Evolutionary conservation across 2,329 filamentous ascomycete genomes (phyloP).

Genomic region (Trichoderma sp.): DNA sequence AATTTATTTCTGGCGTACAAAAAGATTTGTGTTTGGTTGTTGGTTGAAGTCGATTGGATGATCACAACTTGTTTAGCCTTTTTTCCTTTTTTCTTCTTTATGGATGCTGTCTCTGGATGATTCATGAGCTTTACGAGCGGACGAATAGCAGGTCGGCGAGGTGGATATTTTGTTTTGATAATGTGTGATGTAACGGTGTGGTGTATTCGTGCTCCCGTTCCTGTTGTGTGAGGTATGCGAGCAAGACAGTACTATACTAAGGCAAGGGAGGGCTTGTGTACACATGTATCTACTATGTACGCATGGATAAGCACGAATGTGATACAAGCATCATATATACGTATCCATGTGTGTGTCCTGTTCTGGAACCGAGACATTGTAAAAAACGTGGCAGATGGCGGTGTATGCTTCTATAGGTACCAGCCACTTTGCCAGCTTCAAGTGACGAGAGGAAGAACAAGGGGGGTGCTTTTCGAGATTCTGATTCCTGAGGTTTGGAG

Average conservation of each 20-base stretch:
- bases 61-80: too few species aligned
- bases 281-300: neutral
- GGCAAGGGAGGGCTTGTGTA: neutral
- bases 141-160: neutral
- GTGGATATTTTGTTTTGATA: neutral
- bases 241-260: neutral
- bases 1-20: neutral
- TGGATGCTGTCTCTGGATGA: neutral
- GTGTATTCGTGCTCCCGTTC: neutral
- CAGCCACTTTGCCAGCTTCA: too few species aligned
- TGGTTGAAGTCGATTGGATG: neutral
- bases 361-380: neutral
- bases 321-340: neutral
- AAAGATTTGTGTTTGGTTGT: neutral
- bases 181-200: slow-evolving; percentile 10
- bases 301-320: neutral
- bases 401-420: neutral
- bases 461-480: neutral
- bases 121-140: neutral
- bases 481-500: neutral
- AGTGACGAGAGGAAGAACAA: neutral
- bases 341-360: neutral
- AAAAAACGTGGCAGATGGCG: neutral
- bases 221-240: neutral
- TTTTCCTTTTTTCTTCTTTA: neutral